Conservation (phyloP, 441 rosid species). For the Erodium trifolium region DNA sequence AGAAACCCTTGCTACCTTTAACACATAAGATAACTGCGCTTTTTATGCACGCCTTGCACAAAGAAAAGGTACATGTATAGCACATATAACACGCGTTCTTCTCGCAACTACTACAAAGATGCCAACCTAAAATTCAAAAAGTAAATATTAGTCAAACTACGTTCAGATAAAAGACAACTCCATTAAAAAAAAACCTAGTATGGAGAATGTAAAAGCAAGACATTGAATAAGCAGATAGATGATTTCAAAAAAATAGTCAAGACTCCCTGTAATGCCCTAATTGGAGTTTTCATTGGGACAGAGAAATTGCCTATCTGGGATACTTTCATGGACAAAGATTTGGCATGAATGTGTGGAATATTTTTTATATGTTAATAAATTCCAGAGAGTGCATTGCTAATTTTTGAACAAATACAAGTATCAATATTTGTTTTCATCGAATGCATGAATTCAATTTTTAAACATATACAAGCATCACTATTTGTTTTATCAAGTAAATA, state of each 20-base stretch:
- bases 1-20: conserved; percentile 77
- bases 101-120: conserved; percentile 80
- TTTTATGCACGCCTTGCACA: conserved; percentile 85
- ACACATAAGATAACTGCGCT: conserved; percentile 76
- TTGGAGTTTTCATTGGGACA: not conserved
- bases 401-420: no score
- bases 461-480: no score
- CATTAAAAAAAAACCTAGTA: not conserved
- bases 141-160: not conserved
- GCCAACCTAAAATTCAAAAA: conserved; percentile 76
- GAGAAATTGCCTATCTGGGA: not conserved
- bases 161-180: not conserved
- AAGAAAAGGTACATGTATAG: conserved; percentile 93
- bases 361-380: no score
- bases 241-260: not conserved
- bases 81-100: conserved; percentile 83
- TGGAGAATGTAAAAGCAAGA: not conserved
- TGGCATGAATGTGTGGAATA: not conserved
- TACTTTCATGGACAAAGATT: no score
- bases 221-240: not conserved
- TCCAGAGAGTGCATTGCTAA: not conserved
- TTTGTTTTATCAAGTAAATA: no score
- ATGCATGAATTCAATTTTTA: no score
- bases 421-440: no score
- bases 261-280: not conserved